A percentile compares a stretch with the other conserved stretches of the same genome.
These are phyloP conservation scores for Phytopythium delawarense DNA, from an alignment of 352 stramenopile species.

Conservation along the genomic window DNA sequence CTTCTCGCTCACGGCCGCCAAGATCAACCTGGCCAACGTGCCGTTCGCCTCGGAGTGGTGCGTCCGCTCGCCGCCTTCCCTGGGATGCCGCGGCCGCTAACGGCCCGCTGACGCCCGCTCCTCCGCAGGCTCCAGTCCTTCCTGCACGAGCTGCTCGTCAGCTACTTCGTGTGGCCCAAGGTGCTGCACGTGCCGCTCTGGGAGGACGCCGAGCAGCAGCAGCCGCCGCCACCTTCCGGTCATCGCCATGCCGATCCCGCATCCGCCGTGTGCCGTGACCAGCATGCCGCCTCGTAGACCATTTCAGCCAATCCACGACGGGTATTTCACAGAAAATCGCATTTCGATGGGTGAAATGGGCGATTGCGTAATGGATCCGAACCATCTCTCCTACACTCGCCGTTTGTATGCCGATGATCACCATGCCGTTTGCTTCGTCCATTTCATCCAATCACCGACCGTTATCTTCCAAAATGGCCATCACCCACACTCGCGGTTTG, in stretches of 20 bases:
- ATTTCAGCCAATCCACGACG: background rate
- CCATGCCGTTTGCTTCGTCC: no score
- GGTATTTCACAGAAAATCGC: background rate
- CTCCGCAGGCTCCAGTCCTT: slow-evolving; percentile 63
- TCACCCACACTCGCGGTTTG: no score
- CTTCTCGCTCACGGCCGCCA: slow-evolving; percentile 74
- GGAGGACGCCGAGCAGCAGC: slow-evolving; percentile 21
- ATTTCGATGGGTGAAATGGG: background rate
- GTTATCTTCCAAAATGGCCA: no score
- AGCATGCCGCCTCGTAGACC: background rate
- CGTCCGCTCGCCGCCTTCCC: background rate
- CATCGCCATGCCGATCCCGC: background rate
- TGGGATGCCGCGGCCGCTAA: no score
- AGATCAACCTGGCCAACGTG: slow-evolving; percentile 83
- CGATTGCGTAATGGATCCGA: background rate
- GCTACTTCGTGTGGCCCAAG: slow-evolving; percentile 79
- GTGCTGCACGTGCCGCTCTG: slow-evolving; percentile 65
- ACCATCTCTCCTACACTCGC: slow-evolving; percentile 2
- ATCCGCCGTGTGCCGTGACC: no score
- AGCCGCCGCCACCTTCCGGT: background rate
- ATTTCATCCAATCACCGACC: no score
- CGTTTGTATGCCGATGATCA: background rate
- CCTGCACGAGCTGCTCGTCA: slow-evolving; percentile 64
- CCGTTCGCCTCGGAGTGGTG: slow-evolving; percentile 80
- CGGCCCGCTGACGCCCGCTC: background rate